A percentile compares a stretch with the other conserved stretches of the same genome.
Evolutionary conservation across 2,329 filamentous ascomycete species (phyloP).

Genomic region (Cordyceps militaris): DNA sequence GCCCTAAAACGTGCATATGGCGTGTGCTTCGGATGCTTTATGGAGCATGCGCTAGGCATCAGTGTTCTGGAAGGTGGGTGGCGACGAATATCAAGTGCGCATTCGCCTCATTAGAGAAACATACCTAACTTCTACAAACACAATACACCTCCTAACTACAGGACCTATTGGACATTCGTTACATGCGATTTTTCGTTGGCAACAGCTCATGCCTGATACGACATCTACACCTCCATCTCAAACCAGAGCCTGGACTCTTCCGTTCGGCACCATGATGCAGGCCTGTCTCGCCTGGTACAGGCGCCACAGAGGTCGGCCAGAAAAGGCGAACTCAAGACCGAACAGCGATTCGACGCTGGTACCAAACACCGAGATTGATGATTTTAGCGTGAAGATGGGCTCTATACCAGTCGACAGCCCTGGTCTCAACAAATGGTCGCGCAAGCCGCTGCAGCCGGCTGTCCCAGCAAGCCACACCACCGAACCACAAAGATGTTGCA

Average conservation of each 20-base stretch:
- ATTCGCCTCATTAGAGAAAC: neutral
- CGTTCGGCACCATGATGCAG: conserved; percentile 3
- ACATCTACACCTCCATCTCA: neutral
- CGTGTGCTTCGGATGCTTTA: conserved; percentile 1
- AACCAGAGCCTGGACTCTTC: conserved; percentile 1
- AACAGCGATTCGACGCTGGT: neutral
- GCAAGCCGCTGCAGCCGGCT: neutral
- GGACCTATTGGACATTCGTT: neutral
- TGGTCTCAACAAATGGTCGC: neutral
- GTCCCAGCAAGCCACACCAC: neutral
- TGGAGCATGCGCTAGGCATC: conserved; percentile 8
- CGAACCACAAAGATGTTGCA: neutral
- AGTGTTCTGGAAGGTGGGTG: neutral
- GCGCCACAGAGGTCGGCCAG: neutral
- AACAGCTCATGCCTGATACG: neutral
- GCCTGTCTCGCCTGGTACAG: conserved; percentile 5
- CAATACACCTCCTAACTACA: neutral
- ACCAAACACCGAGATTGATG: neutral
- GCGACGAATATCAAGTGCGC: conserved; percentile 10
- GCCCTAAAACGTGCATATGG: neutral
- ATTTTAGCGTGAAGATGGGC: conserved; percentile 5
- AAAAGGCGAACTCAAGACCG: neutral
- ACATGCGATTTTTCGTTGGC: neutral
- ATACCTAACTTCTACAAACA: neutral
- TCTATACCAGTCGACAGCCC: neutral